Evolutionary conservation across 1,284 basidiomycete species (phyloP).

Genomic region (Amylostereum chailletii): DNA sequence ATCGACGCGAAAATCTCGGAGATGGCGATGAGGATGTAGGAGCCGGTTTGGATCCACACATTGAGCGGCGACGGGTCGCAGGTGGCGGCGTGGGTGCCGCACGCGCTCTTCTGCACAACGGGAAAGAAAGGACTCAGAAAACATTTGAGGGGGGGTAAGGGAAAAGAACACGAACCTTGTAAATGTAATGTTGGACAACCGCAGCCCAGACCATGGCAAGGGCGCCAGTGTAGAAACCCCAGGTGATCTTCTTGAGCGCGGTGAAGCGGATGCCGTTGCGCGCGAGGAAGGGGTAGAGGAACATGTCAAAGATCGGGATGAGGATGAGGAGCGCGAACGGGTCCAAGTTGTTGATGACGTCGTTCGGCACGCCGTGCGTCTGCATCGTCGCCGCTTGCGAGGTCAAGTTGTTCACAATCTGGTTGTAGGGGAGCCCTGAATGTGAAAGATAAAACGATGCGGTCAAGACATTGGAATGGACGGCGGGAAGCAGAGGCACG

Average conservation of each 20-base stretch:
- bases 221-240: constrained; percentile 62
- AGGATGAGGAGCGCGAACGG: constrained; percentile 70
- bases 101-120: constrained; percentile 38
- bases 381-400: constrained; percentile 70
- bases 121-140: background rate
- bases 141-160: too few relatives aligned
- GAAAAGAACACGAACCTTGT: constrained; percentile 32
- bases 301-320: constrained; percentile 60
- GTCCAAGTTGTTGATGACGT: constrained; percentile 74
- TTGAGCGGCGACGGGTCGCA: constrained; percentile 53
- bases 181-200: constrained; percentile 71
- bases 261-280: constrained; percentile 59
- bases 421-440: constrained; percentile 68
- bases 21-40: constrained; percentile 62
- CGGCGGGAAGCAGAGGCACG: constrained; percentile 13
- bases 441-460: constrained; percentile 3
- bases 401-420: constrained; percentile 73
- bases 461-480: constrained; percentile 1
- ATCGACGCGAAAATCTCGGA: constrained; percentile 82
- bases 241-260: constrained; percentile 66
- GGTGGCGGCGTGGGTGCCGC: constrained; percentile 46
- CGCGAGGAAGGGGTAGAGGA: constrained; percentile 71
- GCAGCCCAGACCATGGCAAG: constrained; percentile 59
- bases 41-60: constrained; percentile 70
- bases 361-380: constrained; percentile 72